Evolutionary conservation across 2,329 filamentous ascomycete genomes (phyloP), one percentile per base, ranked within the genome.

Genomic region (Aspergillus costaricaensis): DNA sequence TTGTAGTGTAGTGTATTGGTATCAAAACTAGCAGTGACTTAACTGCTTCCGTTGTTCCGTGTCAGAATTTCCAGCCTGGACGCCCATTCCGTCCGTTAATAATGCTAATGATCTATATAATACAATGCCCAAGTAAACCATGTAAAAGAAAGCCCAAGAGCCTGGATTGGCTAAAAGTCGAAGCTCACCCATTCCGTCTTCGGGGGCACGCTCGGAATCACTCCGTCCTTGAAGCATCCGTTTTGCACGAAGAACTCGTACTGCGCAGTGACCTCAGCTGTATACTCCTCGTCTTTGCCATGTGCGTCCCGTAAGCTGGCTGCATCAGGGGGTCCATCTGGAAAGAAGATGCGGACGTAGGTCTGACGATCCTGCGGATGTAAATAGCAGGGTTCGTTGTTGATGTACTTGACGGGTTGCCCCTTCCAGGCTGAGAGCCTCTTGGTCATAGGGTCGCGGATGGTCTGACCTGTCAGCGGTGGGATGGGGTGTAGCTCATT

Each of bases 161-260:
- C 79, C 14, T n/a, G 36, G 3, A 15, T n/a, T 12, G 12, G 39
- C 75, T 36, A 93, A 68, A 94, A 88, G 71, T 91, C 86, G 85
- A 89, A 94, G 27, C 79, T 76, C 65, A 87, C 88, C 81, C 88
- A 94, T 70, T 94, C 91, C 62, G 86, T 82, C 75, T 88, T 88
- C 0, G 93, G 93, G 19, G 93, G 91, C 49, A 92, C 78, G 67
- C 89, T 83, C 0, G 93, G 93, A 79, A 96, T 89, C 6, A 87
- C 69, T 0, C 88, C 89, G 38, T 86, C 86, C 44, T 84, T 82
- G 74, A 96, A 96, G 32, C 74, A 76, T 0, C 91, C 91, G 19
- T 85, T 85, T 64, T 86, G 81, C 49, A 83, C 79, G 71, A 92
- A 87, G 48, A 83, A 81, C 60, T 81, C 79, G 78, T 93, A 96